Evolutionary conservation across 768 basidiomycete species (phyloP).

Genomic region (Phlebiopsis gigantea): DNA sequence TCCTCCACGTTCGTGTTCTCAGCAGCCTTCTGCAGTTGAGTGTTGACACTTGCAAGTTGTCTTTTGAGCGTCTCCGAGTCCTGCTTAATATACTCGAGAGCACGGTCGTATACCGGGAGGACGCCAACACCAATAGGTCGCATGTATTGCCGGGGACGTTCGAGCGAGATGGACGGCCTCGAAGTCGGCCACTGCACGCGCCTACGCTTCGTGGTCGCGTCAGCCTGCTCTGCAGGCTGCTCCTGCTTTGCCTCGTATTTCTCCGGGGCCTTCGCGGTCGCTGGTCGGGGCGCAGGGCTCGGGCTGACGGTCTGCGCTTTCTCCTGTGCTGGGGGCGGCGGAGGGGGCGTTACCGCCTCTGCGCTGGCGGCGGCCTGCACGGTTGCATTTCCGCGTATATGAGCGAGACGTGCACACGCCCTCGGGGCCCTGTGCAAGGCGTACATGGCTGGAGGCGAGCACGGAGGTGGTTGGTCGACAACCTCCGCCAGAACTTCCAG

Average conservation of each 20-base stretch:
- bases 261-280: not conserved
- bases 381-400: conserved; percentile 20
- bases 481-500: not conserved
- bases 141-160: conserved; percentile 57
- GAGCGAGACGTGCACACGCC: conserved; percentile 14
- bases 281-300: not conserved
- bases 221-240: conserved; percentile 5
- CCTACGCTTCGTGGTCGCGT: not conserved
- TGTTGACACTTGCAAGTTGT: conserved; percentile 37
- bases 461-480: not conserved
- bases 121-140: conserved; percentile 55
- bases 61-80: conserved; percentile 51
- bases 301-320: not conserved
- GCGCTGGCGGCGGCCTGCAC: conserved; percentile 8
- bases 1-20: conserved; percentile 31
- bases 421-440: conserved; percentile 2
- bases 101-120: conserved; percentile 81
- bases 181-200: conserved; percentile 21
- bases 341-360: conserved; percentile 10
- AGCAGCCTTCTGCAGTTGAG: conserved; percentile 20
- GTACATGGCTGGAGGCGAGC: conserved; percentile 15
- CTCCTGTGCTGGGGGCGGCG: conserved; percentile 11
- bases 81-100: conserved; percentile 59
- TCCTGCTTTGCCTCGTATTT: not conserved
- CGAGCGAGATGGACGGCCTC: conserved; percentile 48